These are phyloP conservation scores for Neurospora sp. DNA, from an alignment of 495 filamentous ascomycete species.

Conservation along the genomic window DNA sequence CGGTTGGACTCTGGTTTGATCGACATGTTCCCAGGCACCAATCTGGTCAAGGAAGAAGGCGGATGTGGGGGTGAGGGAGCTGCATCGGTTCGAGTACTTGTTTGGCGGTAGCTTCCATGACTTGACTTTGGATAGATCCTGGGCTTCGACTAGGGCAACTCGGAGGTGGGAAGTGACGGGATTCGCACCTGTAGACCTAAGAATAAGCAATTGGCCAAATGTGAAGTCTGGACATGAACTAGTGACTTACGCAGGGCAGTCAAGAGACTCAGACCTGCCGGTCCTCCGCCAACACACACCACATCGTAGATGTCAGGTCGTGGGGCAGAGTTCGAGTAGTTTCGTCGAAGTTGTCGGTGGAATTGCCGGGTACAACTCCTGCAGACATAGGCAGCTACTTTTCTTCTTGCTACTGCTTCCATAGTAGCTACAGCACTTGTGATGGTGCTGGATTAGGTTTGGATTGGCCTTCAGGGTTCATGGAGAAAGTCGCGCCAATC, in stretches of 20 bases:
- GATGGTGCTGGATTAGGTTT: not conserved
- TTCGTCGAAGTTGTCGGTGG: constrained; percentile 19
- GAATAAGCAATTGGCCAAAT: constrained; percentile 3
- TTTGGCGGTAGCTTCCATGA: constrained; percentile 53
- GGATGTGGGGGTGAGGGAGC: constrained; percentile 83
- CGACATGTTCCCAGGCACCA: constrained; percentile 77
- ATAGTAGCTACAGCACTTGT: constrained; percentile 4
- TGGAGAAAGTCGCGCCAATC: not conserved
- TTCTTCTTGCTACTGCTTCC: constrained; percentile 14
- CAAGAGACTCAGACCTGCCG: constrained; percentile 80
- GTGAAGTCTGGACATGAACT: not conserved
- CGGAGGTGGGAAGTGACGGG: constrained; percentile 64
- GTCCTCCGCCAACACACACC: constrained; percentile 93
- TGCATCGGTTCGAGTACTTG: constrained; percentile 85
- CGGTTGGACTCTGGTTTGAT: constrained; percentile 59
- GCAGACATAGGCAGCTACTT: constrained; percentile 29
- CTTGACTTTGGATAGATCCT: constrained; percentile 61
- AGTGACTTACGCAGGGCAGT: constrained; percentile 66
- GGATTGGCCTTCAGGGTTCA: not conserved
- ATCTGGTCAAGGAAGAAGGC: constrained; percentile 61
- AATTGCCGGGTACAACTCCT: constrained; percentile 33
- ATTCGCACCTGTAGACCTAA: constrained; percentile 42
- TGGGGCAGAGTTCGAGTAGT: constrained; percentile 27
- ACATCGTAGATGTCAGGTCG: constrained; percentile 75
- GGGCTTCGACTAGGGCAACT: constrained; percentile 82